These are phyloP conservation scores for Magnaporthales sp. DNA, from an alignment of 2,329 filamentous ascomycete genomes.

Conservation along the genomic window DNA sequence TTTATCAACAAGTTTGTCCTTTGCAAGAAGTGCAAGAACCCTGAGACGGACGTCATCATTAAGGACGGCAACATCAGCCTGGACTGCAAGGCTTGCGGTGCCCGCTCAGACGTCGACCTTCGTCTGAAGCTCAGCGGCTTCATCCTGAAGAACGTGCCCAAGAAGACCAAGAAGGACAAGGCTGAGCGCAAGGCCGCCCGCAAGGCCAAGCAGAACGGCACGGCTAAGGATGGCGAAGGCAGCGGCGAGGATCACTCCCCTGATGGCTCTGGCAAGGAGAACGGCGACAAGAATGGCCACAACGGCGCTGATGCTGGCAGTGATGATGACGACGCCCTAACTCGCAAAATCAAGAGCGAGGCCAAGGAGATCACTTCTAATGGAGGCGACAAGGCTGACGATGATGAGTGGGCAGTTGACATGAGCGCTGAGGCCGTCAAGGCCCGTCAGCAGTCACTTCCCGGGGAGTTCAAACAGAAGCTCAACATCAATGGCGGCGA, in stretches of 20 bases:
- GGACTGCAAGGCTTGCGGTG: slow-evolving; percentile 98
- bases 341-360: slow-evolving; percentile 68
- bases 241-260: slow-evolving; percentile 51
- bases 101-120: slow-evolving; percentile 83
- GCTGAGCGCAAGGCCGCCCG: slow-evolving; percentile 83
- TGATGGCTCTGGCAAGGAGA: slow-evolving; percentile 33
- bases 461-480: slow-evolving; percentile 89
- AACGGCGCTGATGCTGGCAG: slow-evolving; percentile 61
- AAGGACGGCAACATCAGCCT: slow-evolving; percentile 88
- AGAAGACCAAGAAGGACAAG: slow-evolving; percentile 97
- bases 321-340: slow-evolving; percentile 63
- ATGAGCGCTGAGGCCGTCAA: slow-evolving; percentile 93
- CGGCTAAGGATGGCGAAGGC: slow-evolving; percentile 46
- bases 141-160: slow-evolving; percentile 90
- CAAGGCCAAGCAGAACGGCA: slow-evolving; percentile 73
- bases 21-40: slow-evolving; percentile 99
- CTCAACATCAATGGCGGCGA: slow-evolving; percentile 67
- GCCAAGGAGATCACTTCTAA: slow-evolving; percentile 21
- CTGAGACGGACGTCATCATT: slow-evolving; percentile 91
- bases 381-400: slow-evolving; percentile 35
- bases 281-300: slow-evolving; percentile 31
- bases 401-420: slow-evolving; percentile 93
- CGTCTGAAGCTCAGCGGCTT: slow-evolving; percentile 95
- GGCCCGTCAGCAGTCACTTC: slow-evolving; percentile 85
- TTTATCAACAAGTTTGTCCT: slow-evolving; percentile 99